Evolutionary conservation across 208 protist species (phyloP).

Genomic region (Leishmania aethiopica): DNA sequence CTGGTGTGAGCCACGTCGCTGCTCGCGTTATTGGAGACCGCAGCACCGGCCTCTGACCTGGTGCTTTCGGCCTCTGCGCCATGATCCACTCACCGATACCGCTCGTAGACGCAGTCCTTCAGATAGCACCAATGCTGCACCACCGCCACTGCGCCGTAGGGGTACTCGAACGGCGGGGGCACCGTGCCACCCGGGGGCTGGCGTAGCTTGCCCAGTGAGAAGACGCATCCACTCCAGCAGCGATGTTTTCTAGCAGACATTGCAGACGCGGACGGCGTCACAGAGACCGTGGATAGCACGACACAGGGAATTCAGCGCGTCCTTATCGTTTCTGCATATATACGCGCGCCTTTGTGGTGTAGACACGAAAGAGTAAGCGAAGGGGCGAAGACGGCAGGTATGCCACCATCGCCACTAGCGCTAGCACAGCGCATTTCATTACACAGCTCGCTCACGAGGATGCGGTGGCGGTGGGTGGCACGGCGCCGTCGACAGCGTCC

Average conservation of each 20-base stretch:
- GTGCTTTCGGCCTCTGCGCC: too few relatives aligned
- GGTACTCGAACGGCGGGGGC: not conserved
- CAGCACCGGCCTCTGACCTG: too few relatives aligned
- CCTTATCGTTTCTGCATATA: conserved; percentile 32
- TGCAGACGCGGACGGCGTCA: conserved; percentile 23
- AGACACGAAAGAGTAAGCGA: conserved; percentile 23
- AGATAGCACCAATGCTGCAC: conserved; percentile 6
- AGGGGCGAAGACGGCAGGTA: conserved; percentile 16
- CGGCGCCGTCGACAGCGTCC: not conserved
- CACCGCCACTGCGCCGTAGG: conserved; percentile 9
- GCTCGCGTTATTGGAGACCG: too few relatives aligned
- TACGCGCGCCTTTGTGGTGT: conserved; percentile 24
- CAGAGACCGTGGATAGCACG: conserved; percentile 24
- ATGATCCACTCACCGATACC: not conserved
- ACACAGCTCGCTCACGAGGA: not conserved
- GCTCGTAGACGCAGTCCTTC: conserved; percentile 21
- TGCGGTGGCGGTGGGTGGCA: not conserved
- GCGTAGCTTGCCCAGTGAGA: too few relatives aligned
- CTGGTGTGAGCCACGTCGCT: too few relatives aligned
- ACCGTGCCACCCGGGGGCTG: too few relatives aligned
- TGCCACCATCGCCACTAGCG: not conserved
- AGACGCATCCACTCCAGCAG: conserved; percentile 15
- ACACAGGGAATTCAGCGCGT: conserved; percentile 33
- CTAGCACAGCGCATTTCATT: conserved; percentile 7
- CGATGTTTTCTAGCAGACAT: conserved; percentile 22